Evolutionary conservation across 2,329 filamentous ascomycete genomes (phyloP), one percentile per base, ranked within the genome.

Genomic region (Arthrocladium fulminans): DNA sequence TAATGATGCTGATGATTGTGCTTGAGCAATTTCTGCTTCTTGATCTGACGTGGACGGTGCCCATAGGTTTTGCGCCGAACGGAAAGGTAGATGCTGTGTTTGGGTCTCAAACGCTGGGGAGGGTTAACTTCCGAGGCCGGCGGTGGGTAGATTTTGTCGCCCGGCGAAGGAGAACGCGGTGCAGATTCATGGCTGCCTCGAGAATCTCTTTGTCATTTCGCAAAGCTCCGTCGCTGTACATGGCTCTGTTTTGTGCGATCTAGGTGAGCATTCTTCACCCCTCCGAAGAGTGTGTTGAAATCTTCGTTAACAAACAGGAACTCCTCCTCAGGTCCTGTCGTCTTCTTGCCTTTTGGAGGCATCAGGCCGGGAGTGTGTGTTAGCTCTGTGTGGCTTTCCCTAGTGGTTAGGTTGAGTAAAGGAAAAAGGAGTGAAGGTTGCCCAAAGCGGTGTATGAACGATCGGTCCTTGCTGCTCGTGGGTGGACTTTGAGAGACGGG

Each of bases 201-300:
- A n/a, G 9, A 9, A 32, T 9, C 9, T 34, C 42, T 6, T 19
- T 32, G 22, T 12, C 34, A 19, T 35, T 29, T 35, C 3, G 53
- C 53, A 20, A 57, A 54, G 42, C 54, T 51, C 35, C 52, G 55
- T 25, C 55, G 47, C 43, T 57, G 55, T 17, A 57, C 55, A 48
- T 57, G 55, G 35, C 55, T 57, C 42, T 57, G 55, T 42, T 57
- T 57, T 22, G 51, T 54, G 38, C 52, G 44, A 30, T 55, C 53
- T 10, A 51, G 43, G 25, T 53, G 47, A 19, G 40, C 44, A 35
- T 54, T 51, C 40, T 55, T 54, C 7, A 15, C 17, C 6, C 34
- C 34, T n/a, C 34, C 7, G 34, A 37, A 37, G 39, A 42, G 39
- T 6, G 39, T 42, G 19, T 23, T 42, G 39, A 42, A 42, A 19